These are phyloP conservation scores for Leucocoprinus birnbaumii DNA, from an alignment of 768 basidiomycete species.

Conservation along the genomic window DNA sequence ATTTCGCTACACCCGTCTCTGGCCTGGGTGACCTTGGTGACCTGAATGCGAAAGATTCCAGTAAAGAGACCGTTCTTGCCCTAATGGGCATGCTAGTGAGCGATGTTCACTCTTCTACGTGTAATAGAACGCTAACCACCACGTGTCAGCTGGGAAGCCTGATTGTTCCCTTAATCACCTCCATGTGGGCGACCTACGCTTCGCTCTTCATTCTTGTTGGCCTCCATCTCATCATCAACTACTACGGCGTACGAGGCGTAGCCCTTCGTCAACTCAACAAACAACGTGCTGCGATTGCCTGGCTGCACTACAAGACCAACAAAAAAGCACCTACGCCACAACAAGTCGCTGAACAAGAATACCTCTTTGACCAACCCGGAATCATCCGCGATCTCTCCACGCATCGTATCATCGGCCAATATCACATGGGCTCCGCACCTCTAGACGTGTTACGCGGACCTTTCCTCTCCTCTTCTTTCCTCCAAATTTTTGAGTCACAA, in stretches of 20 bases:
- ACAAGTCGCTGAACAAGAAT: constrained; percentile 8
- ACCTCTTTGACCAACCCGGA: constrained; percentile 31
- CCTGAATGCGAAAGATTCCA: constrained; percentile 68
- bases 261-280: constrained; percentile 56
- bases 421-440: constrained; percentile 49
- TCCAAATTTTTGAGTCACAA: constrained; percentile 33
- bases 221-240: constrained; percentile 57
- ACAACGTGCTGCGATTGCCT: constrained; percentile 53
- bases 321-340: constrained; percentile 8
- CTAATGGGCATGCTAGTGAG: constrained; percentile 66
- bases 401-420: constrained; percentile 36
- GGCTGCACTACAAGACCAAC: constrained; percentile 33
- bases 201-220: constrained; percentile 48
- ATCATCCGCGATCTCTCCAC: constrained; percentile 34
- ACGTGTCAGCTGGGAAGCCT: constrained; percentile 53
- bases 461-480: constrained; percentile 24
- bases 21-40: constrained; percentile 66
- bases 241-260: constrained; percentile 56
- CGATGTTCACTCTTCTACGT: not conserved
- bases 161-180: constrained; percentile 55
- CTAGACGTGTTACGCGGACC: constrained; percentile 25
- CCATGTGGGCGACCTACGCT: constrained; percentile 44
- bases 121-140: not conserved
- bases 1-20: constrained; percentile 52
- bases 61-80: constrained; percentile 68